Percentiles rank a stretch among this genome's conserved stretches.
Evolutionary conservation across 148 eudicot species (phyloP).

Genomic region (Rhododendron ferrugineum): DNA sequence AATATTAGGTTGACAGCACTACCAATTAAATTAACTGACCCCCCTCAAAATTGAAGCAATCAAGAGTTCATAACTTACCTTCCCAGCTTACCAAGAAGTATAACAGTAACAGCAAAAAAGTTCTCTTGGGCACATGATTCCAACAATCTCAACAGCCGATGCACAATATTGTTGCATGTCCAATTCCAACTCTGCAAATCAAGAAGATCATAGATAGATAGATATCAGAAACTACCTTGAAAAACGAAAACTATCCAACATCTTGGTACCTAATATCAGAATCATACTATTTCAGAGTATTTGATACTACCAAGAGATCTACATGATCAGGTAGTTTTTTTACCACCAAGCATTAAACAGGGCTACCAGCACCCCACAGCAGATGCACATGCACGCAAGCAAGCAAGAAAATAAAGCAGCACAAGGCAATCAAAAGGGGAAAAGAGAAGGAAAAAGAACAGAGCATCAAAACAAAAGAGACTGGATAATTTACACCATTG

Average conservation of each 20-base stretch:
- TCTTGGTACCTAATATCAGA: too few relatives aligned
- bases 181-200: slow-evolving; percentile 64
- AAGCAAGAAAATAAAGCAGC: too few relatives aligned
- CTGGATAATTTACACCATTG: neutral
- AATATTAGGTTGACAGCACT: neutral
- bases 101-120: slow-evolving; percentile 31
- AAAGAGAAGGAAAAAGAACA: neutral
- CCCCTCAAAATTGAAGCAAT: neutral
- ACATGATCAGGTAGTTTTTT: too few relatives aligned
- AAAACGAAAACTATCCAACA: neutral
- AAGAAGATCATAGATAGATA: neutral
- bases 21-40: neutral
- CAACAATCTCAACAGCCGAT: slow-evolving; percentile 34
- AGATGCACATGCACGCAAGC: too few relatives aligned
- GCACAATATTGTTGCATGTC: slow-evolving; percentile 40
- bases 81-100: slow-evolving; percentile 65
- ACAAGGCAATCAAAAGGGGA: neutral
- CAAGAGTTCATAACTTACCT: slow-evolving; percentile 33
- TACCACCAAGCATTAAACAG: too few relatives aligned
- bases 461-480: neutral
- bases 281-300: too few relatives aligned
- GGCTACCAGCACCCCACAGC: too few relatives aligned
- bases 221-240: neutral
- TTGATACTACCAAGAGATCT: too few relatives aligned
- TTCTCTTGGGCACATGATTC: slow-evolving; percentile 31